These are phyloP conservation scores for Amphirosellinia nigrospora DNA, from an alignment of 495 filamentous ascomycete genomes.

Conservation along the genomic window DNA sequence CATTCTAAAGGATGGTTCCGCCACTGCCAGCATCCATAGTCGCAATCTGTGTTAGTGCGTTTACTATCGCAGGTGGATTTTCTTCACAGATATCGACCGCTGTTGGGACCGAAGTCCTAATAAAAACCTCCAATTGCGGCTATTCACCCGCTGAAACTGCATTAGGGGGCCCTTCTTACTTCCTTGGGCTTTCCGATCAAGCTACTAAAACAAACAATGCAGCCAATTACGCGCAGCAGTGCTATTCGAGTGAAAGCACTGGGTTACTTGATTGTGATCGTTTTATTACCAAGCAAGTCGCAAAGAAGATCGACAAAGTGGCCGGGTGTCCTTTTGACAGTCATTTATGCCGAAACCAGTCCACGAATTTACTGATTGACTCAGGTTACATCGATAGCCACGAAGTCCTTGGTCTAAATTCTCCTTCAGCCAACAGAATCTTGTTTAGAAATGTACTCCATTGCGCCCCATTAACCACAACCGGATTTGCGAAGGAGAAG, in stretches of 20 bases:
- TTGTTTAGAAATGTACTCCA: conserved; percentile 6
- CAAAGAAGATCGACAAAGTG: not conserved
- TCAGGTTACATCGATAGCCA: conserved; percentile 10
- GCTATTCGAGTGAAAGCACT: not conserved
- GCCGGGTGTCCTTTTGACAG: conserved; percentile 11
- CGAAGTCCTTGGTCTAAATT: conserved; percentile 5
- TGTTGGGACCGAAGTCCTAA: conserved; percentile 14
- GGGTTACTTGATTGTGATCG: conserved; percentile 7
- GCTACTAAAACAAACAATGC: not conserved
- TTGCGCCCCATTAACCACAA: conserved; percentile 7
- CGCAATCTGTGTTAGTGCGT: not conserved
- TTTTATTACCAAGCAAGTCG: not conserved
- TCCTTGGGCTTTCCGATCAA: not conserved
- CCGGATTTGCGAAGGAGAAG: not conserved
- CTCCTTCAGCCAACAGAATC: conserved; percentile 10
- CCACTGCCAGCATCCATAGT: not conserved
- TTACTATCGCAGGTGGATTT: conserved; percentile 9
- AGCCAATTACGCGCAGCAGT: conserved; percentile 22
- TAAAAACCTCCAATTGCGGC: not conserved
- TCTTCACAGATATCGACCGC: conserved; percentile 14
- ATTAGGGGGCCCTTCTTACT: not conserved
- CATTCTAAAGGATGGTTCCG: conserved; percentile 3
- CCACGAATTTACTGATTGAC: conserved; percentile 7
- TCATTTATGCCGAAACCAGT: not conserved
- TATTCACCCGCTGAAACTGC: not conserved